Evolutionary conservation across 176 grass and related monocot species (phyloP).

Genomic region (Musa schizocarpa): DNA sequence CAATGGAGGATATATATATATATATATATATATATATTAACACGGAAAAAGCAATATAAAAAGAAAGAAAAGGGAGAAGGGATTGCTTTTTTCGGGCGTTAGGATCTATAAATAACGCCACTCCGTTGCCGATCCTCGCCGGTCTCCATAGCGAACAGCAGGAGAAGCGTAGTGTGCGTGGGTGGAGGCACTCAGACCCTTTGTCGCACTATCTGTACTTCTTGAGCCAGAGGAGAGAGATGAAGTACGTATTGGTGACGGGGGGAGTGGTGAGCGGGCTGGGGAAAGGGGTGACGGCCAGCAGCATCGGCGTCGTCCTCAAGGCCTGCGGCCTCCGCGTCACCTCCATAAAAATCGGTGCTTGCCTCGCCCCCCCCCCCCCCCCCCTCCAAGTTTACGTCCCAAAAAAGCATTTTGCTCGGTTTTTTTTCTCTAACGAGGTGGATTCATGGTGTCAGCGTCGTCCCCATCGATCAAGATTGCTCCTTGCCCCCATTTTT

Average conservation of each 20-base stretch:
- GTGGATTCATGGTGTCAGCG: background rate
- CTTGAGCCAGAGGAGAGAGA: background rate
- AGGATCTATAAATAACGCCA: background rate
- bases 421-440: background rate
- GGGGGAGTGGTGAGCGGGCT: constrained; percentile 23
- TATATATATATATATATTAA: background rate
- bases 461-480: background rate
- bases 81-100: background rate
- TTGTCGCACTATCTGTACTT: background rate
- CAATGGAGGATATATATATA: too few relatives aligned
- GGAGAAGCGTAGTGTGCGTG: background rate
- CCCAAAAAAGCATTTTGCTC: background rate
- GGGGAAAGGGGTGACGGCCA: constrained; percentile 21
- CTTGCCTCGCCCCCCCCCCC: background rate
- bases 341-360: constrained; percentile 19
- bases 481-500: background rate
- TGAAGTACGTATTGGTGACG: constrained; percentile 24
- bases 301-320: constrained; percentile 20
- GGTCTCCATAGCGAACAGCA: background rate
- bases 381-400: background rate
- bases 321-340: constrained; percentile 18
- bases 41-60: background rate
- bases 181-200: background rate
- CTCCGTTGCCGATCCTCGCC: background rate
- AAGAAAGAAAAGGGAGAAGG: background rate